Percentiles rank a stretch among this genome's conserved stretches.
Evolutionary conservation across 2,329 filamentous ascomycete genomes (phyloP).

Genomic region (Aspergillus novofumigatus): DNA sequence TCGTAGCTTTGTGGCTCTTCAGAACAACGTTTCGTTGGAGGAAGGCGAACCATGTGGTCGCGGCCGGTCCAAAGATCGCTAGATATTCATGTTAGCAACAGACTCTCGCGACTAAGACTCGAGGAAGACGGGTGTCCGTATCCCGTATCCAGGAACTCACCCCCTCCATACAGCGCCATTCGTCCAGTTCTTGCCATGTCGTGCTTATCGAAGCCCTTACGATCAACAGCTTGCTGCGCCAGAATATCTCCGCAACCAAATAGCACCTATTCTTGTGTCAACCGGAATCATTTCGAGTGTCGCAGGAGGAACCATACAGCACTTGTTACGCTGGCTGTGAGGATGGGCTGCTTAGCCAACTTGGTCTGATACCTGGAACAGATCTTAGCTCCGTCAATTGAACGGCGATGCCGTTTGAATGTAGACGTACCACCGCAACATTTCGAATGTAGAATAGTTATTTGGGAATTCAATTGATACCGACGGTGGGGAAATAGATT

Average conservation of each 20-base stretch:
- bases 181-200: constrained; percentile 51
- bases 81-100: constrained; percentile 2
- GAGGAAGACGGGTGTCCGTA: neutral
- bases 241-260: constrained; percentile 89
- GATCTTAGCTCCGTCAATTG: constrained; percentile 13
- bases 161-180: constrained; percentile 48
- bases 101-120: neutral
- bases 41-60: constrained; percentile 80
- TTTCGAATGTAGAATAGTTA: constrained; percentile 12
- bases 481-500: neutral
- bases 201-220: constrained; percentile 71
- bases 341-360: constrained; percentile 73
- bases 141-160: constrained; percentile 25
- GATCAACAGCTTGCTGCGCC: constrained; percentile 87
- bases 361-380: constrained; percentile 73
- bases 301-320: constrained; percentile 46
- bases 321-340: constrained; percentile 88
- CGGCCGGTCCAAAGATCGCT: constrained; percentile 79
- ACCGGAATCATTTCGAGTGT: neutral
- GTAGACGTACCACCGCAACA: constrained; percentile 35
- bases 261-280: constrained; percentile 55
- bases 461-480: neutral
- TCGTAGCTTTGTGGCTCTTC: constrained; percentile 63
- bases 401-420: neutral
- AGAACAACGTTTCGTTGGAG: constrained; percentile 68